Conservation (phyloP, 2,329 filamentous ascomycete species). For the Trichoderma sp. region DNA sequence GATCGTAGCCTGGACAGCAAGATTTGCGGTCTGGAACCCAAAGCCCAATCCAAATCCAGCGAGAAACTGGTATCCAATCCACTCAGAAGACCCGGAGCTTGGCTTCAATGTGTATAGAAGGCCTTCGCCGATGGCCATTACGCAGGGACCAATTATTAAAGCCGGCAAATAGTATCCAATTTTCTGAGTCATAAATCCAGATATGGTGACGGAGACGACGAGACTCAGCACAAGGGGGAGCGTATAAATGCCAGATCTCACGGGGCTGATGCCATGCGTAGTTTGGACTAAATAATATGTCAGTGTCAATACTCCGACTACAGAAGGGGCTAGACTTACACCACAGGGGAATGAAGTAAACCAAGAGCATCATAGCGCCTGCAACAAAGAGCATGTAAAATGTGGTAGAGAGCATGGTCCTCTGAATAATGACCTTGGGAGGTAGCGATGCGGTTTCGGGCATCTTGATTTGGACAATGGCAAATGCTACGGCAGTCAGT, state of each 20-base stretch:
- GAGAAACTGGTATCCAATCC: constrained; percentile 60
- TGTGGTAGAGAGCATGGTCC: constrained; percentile 50
- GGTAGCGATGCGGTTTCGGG: constrained; percentile 58
- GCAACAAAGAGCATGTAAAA: constrained; percentile 47
- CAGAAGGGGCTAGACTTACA: constrained; percentile 37
- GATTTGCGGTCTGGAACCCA: constrained; percentile 55
- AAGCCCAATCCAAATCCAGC: constrained; percentile 58
- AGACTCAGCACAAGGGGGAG: constrained; percentile 56
- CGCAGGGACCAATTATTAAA: constrained; percentile 50
- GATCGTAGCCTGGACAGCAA: constrained; percentile 56
- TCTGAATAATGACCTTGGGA: constrained; percentile 50
- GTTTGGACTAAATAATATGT: constrained; percentile 48
- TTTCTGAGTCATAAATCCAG: constrained; percentile 48
- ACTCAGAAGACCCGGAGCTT: constrained; percentile 46
- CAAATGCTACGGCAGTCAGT: constrained; percentile 46
- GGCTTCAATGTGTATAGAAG: constrained; percentile 56
- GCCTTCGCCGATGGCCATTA: constrained; percentile 53
- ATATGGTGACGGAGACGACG: constrained; percentile 49
- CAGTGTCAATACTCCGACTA: constrained; percentile 14
- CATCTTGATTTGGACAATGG: constrained; percentile 50
- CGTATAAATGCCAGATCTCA: constrained; percentile 56
- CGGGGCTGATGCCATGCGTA: constrained; percentile 49
- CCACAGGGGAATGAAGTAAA: constrained; percentile 56
- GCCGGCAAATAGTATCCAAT: constrained; percentile 59
- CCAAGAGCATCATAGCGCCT: constrained; percentile 51